phyloP scores from a whole-genome alignment of 495 filamentous ascomycete genomes.

The Neurospora sp. region DNA sequence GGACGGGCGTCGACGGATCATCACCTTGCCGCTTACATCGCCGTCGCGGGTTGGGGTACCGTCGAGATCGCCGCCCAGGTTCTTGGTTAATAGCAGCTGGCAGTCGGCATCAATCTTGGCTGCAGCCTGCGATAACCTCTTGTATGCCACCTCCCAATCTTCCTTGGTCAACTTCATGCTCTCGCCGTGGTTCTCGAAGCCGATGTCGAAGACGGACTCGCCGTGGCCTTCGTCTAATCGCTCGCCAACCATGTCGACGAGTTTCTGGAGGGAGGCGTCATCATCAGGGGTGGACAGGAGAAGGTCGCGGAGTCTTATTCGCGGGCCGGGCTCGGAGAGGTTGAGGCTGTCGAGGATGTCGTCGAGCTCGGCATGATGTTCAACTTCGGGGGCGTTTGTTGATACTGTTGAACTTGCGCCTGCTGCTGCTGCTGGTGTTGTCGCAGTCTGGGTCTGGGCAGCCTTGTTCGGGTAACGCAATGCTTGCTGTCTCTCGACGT shows the following conservation, averaged over 20 bases:
- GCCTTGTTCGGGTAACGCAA: conserved; percentile 41
- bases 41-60: conserved; percentile 57
- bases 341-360: conserved; percentile 83
- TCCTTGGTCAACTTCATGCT: conserved; percentile 72
- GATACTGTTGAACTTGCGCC: conserved; percentile 42
- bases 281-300: conserved; percentile 55
- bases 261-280: conserved; percentile 41
- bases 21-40: conserved; percentile 67
- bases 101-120: conserved; percentile 60
- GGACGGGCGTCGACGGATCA: conserved; percentile 65
- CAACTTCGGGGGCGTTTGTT: conserved; percentile 29
- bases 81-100: conserved; percentile 74
- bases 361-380: conserved; percentile 77
- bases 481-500: conserved; percentile 87
- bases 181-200: conserved; percentile 85
- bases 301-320: conserved; percentile 62
- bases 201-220: conserved; percentile 85
- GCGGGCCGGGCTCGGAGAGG: conserved; percentile 64
- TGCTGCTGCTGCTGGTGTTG: conserved; percentile 16
- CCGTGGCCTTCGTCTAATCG: conserved; percentile 80
- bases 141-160: conserved; percentile 70
- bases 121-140: conserved; percentile 55
- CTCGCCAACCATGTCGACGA: conserved; percentile 52
- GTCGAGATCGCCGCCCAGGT: conserved; percentile 63
- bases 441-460: conserved; percentile 21